Percentiles rank a stretch among this genome's conserved stretches.
Conservation (phyloP, 2,329 filamentous ascomycete genomes). For the Talaromyces rugulosus region DNA sequence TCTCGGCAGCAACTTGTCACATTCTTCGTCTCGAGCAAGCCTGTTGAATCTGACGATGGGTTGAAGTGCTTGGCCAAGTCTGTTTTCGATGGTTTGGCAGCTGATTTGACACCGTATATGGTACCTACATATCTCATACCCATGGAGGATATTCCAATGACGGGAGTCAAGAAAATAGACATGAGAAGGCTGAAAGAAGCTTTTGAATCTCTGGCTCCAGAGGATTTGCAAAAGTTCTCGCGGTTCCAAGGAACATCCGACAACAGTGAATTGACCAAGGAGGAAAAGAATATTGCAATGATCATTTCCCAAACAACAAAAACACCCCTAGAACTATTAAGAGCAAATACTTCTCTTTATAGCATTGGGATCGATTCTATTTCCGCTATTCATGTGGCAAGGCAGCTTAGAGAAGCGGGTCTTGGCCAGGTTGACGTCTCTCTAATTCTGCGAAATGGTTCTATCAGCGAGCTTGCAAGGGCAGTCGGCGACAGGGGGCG, state of each 20-base stretch:
- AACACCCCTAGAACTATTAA: conserved; percentile 46
- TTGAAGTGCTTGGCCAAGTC: conserved; percentile 26
- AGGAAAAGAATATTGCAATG: conserved; percentile 55
- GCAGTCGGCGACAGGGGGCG: conserved; percentile 13
- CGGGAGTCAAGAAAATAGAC: conserved; percentile 71
- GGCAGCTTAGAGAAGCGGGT: conserved; percentile 47
- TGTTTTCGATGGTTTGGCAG: conserved; percentile 54
- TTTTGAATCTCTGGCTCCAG: conserved; percentile 46
- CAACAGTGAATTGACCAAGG: conserved; percentile 45
- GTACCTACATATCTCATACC: conserved; percentile 70
- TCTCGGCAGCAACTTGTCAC: conserved; percentile 56
- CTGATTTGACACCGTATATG: conserved; percentile 69
- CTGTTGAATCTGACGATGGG: conserved; percentile 1
- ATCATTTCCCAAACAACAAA: conserved; percentile 51
- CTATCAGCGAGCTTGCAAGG: conserved; percentile 57
- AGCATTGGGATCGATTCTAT: conserved; percentile 80
- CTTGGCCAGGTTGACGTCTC: conserved; percentile 60
- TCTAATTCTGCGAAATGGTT: conserved; percentile 63
- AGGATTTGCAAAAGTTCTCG: conserved; percentile 42
- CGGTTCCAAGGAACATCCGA: conserved; percentile 23
- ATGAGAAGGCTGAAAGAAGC: conserved; percentile 47
- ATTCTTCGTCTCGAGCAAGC: conserved; percentile 56
- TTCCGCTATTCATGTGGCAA: conserved; percentile 68
- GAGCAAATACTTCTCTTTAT: conserved; percentile 67
- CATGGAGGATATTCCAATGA: conserved; percentile 65